Evolutionary conservation across 495 filamentous ascomycete genomes (phyloP).

Genomic region (Aspergillus funiculosus): DNA sequence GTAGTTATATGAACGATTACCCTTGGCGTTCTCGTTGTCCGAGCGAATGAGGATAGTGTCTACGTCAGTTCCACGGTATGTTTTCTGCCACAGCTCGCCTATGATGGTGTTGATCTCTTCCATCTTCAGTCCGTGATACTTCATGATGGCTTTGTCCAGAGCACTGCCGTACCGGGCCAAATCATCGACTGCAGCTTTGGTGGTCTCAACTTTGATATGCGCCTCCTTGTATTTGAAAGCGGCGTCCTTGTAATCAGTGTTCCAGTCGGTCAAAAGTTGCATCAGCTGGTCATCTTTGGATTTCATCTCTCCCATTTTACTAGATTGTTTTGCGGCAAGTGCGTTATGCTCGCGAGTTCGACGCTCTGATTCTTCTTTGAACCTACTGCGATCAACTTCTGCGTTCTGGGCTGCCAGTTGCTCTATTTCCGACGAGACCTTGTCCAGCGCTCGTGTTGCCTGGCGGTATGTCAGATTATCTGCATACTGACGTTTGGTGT

Average conservation of each 20-base stretch:
- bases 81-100: slow-evolving; percentile 91
- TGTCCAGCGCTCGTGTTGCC: slow-evolving; percentile 59
- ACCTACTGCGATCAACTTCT: slow-evolving; percentile 70
- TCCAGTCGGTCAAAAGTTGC: slow-evolving; percentile 67
- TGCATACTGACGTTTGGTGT: slow-evolving; percentile 71
- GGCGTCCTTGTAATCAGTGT: slow-evolving; percentile 80
- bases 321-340: slow-evolving; percentile 54
- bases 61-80: slow-evolving; percentile 96
- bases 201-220: slow-evolving; percentile 87
- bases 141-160: slow-evolving; percentile 94
- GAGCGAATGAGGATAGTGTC: slow-evolving; percentile 94
- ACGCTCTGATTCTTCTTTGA: slow-evolving; percentile 59
- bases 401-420: slow-evolving; percentile 77
- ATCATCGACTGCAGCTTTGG: slow-evolving; percentile 87
- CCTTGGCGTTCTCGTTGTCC: slow-evolving; percentile 68
- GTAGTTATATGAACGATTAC: slow-evolving; percentile 90
- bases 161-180: slow-evolving; percentile 72
- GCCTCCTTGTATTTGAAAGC: slow-evolving; percentile 77
- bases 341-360: slow-evolving; percentile 57
- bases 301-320: slow-evolving; percentile 65
- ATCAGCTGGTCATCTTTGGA: slow-evolving; percentile 74
- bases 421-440: slow-evolving; percentile 61
- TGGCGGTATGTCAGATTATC: slow-evolving; percentile 85
- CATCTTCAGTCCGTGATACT: slow-evolving; percentile 93
- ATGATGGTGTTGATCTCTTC: slow-evolving; percentile 95